Base-by-base conservation (phyloP, 306 rosid genomes). In the Begonia fuchsioides region DNA sequence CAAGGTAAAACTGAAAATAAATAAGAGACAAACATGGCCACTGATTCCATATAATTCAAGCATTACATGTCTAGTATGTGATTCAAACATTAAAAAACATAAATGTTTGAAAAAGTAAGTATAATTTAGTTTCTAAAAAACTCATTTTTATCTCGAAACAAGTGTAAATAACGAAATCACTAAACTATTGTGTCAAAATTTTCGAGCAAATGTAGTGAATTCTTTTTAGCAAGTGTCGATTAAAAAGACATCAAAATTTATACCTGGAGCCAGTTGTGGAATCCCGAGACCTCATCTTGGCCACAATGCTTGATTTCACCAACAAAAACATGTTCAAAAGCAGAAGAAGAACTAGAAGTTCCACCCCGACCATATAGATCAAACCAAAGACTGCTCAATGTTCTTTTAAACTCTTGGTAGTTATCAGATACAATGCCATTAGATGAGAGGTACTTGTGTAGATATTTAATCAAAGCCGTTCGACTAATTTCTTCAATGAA, bases 191-290 rank as follows among this genome's bases (percentile, higher is more conserved):
- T 26, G 35, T 1, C 8, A 26, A 5, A 26, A 3, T 26, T 26
- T 26, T 2, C 35, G 5, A 26, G 1, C 35, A 26, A 26, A 5
- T 8, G 1, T 26, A 26, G 35, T 26, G 0, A 26, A 3, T 26
- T 26, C 35, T 26, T n/a, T n/a, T n/a, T n/a, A n/a, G 7, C 35
- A 26, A 26, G 35, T 26, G 35, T 2, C 7, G 35, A 26, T 26
- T 26, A 26, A 0, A 26, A 26, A 26, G 6, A 26, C 6, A 3
- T 26, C 32, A 26, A 1, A 26, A 26, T 26, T 26, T 26, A n/a
- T 26, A 90, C 95, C 95, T 90, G 95, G 67, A 90, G 72, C 97
- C 95, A 84, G 70, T 90, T 90, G 68, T 90, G 97, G 67, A 90
- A 90, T 55, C 97, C 97, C 49, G 87, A 78, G 70, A 90, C 85